Evolutionary conservation across 1,284 basidiomycete genomes (phyloP).

Genomic region (Ceratobasidium sp.): DNA sequence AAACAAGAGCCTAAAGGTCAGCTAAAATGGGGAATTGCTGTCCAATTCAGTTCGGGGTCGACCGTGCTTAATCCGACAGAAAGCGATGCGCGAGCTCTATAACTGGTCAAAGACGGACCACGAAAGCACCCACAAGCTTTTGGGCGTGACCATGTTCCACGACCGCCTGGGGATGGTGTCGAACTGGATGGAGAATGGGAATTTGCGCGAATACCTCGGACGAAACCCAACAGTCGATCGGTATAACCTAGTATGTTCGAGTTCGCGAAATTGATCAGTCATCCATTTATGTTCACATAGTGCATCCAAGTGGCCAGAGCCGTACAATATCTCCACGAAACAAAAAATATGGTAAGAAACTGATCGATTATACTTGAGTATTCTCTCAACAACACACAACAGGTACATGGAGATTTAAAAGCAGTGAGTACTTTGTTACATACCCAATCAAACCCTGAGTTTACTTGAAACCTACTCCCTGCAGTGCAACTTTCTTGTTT

Average conservation of each 20-base stretch:
- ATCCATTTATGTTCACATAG: background rate
- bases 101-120: background rate
- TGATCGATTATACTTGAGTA: background rate
- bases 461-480: too few species aligned
- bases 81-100: background rate
- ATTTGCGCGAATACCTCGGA: too few species aligned
- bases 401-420: background rate
- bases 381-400: background rate
- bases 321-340: background rate
- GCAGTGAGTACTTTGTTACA: too few species aligned
- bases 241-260: background rate
- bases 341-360: background rate
- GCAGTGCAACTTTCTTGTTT: too few species aligned
- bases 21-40: too few species aligned
- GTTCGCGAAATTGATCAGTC: too few species aligned
- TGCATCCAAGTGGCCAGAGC: background rate
- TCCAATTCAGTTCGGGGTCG: too few species aligned
- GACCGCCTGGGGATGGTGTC: background rate
- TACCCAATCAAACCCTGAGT: too few species aligned
- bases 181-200: too few species aligned
- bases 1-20: background rate
- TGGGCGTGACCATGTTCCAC: background rate
- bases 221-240: background rate
- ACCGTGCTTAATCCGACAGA: background rate
- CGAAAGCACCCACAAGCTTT: background rate